Base-by-base conservation (phyloP, 2,329 filamentous ascomycete species). In the Phaeophleospora eucalypticola region DNA sequence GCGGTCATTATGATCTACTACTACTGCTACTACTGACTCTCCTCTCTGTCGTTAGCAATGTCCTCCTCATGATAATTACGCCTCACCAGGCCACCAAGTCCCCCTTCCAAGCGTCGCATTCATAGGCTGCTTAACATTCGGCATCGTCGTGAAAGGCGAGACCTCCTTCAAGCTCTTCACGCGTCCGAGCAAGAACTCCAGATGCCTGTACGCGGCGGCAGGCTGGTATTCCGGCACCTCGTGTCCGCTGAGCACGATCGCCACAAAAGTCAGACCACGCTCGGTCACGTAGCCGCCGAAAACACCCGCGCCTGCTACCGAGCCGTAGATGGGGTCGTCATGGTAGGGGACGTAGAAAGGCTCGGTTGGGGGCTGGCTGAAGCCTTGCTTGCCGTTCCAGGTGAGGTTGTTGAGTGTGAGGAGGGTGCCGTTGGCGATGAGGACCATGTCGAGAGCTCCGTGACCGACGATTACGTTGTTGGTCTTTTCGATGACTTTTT, bases 341-440 rank as follows among this genome's bases (percentile, higher is more conserved):
- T 74, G 70, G 57, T 71, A 71, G 0, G 73, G 72, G 0, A 66
- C 66, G 49, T 70, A 73, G 36, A 75, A 67, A 1, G 62, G 61
- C 17, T 53, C 65, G 15, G 51, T 58, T 0, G 75, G 74, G 17
- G 68, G 68, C 4, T 58, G 46, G 18, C 72, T 67, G 35, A 78
- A 69, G 9, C 75, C 75, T 41, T 74, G 70, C 2, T 58, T 50
- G 12, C 74, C 74, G 56, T 74, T 70, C 73, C 74, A 78, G n/a
- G 75, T 78, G 65, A 77, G 71, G 61, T 78, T 78, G 57, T 78
- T 74, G 33, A 79, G 65, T 3, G 72, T 69, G 16, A 79, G 65
- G 3, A 78, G 65, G 0, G 75, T 78, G 2, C 75, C 75, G 54
- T 78, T 76, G 20, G 73, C 74, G 39, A 66, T 62, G 38, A 79